phyloP scores from a whole-genome alignment of 2,329 filamentous ascomycete genomes.

The Mycosphaerella arachidis region DNA sequence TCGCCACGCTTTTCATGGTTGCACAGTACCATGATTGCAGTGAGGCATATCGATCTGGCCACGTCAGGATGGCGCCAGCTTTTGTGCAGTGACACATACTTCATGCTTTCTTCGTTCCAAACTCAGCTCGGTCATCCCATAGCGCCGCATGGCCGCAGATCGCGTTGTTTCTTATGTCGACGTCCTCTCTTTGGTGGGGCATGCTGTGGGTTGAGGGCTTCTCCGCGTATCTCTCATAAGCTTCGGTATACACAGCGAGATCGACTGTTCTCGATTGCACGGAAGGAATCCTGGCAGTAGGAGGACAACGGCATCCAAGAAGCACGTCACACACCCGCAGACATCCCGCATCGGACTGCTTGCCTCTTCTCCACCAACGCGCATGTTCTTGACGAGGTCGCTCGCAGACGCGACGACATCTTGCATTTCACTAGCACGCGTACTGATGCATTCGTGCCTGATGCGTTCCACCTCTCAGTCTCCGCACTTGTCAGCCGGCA shows the following conservation, averaged over 20 bases:
- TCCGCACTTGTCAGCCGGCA: slow-evolving; percentile 4
- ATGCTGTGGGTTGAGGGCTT: slow-evolving; percentile 4
- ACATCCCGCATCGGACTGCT: not conserved
- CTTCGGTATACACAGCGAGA: not conserved
- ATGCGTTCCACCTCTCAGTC: not conserved
- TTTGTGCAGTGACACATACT: slow-evolving; percentile 8
- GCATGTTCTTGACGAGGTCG: not conserved
- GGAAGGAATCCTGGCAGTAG: not conserved
- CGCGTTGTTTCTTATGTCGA: slow-evolving; percentile 32
- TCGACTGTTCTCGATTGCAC: not conserved
- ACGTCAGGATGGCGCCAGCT: not conserved
- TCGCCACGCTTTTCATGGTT: slow-evolving; percentile 1
- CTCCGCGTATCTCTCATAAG: not conserved
- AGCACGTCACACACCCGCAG: not conserved
- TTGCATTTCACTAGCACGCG: not conserved
- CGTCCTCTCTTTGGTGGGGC: slow-evolving; percentile 27
- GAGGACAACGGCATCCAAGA: not conserved
- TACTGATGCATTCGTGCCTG: slow-evolving; percentile 5
- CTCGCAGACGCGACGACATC: not conserved
- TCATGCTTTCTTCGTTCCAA: slow-evolving; percentile 8
- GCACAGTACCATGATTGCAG: not conserved
- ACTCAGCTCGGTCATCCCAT: slow-evolving; percentile 20
- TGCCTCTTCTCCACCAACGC: not conserved
- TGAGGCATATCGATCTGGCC: slow-evolving; percentile 1
- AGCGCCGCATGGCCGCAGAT: slow-evolving; percentile 30